Evolutionary conservation across 441 rosid species (phyloP), one percentile per base, ranked within the genome.

Genomic region (Syzygium syzygioides): DNA sequence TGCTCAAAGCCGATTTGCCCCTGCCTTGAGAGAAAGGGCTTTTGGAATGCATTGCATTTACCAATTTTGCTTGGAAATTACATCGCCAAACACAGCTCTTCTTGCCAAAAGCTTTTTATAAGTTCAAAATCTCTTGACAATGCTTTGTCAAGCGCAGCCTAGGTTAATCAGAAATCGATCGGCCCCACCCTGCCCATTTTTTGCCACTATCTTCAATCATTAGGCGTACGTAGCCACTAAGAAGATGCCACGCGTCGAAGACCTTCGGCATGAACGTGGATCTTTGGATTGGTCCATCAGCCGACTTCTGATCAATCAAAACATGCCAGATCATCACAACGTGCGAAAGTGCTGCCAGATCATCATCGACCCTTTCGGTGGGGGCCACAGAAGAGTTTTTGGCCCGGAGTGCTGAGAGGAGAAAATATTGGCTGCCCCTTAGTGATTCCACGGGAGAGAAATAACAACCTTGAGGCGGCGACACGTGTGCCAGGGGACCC

Each of bases 101-200:
- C 48, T 68, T 19, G 79, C 48, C 41, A 68, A 68, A 34, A 3
- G 25, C 48, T 68, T 41, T 68, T 18, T 34, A 2, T 19, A 9
- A 20, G 28, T 5, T 19, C 3, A 20, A 19, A 71, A 2, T 71
- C 45, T 2, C n/a, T 71, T 11, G 52, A 71, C 48, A 30, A 4
- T 64, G 23, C 23, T n/a, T 30, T 32, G 20, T 1, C 41, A 19
- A 2, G 8, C 3, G 23, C 1, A 1, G 23, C 3, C 34, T 17
- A 17, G 4, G 79, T 18, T 32, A 32, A 32, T 4, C 15, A 12
- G 3, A 19, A 19, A 5, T 25, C 11, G 23, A 18, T 34, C 7
- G 26, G 7, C 26, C 50, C 5, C 50, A 1, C 48, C 48, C 48
- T 45, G 4, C 14, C 50, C 9, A 10, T 20, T 20, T 37, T 20